Percentiles rank a stretch among this genome's conserved stretches.
Evolutionary conservation across 2,329 filamentous ascomycete species (phyloP).

Genomic region (Phyllosticta paracitricarpa): DNA sequence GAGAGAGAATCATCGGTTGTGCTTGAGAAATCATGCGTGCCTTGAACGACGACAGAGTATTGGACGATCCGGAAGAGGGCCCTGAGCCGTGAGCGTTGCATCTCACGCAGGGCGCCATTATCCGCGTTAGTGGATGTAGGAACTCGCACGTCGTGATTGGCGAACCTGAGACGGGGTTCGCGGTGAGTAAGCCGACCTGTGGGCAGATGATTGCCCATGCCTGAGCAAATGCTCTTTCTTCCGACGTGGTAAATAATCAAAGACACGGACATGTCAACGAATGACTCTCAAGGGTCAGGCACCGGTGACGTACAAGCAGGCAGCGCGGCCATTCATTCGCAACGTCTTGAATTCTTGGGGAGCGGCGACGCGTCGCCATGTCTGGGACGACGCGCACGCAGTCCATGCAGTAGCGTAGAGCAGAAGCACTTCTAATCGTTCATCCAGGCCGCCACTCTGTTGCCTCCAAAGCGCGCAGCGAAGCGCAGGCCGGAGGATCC

Average conservation of each 20-base stretch:
- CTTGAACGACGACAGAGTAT: background rate
- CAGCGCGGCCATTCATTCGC: constrained; percentile 4
- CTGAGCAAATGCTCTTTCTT: constrained; percentile 1
- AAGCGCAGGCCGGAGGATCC: constrained; percentile 79
- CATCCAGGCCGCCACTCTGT: constrained; percentile 81
- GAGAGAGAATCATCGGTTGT: background rate
- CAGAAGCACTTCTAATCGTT: constrained; percentile 43
- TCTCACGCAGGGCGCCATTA: constrained; percentile 3
- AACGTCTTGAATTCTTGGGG: background rate
- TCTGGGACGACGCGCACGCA: constrained; percentile 1
- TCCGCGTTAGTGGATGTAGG: constrained; percentile 9
- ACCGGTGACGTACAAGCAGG: constrained; percentile 1
- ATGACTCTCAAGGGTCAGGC: background rate
- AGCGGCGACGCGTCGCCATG: background rate
- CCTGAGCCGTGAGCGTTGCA: background rate
- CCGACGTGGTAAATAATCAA: background rate
- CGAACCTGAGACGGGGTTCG: constrained; percentile 1
- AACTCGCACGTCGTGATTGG: constrained; percentile 9
- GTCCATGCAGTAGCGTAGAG: background rate
- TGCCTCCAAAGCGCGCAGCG: constrained; percentile 75
- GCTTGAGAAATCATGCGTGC: background rate
- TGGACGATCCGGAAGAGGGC: background rate
- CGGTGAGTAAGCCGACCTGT: constrained; percentile 7
- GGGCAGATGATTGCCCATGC: background rate
- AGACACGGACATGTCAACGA: background rate